Evolutionary conservation across 441 rosid genomes (phyloP).

Genomic region (Adansonia grandidieri): DNA sequence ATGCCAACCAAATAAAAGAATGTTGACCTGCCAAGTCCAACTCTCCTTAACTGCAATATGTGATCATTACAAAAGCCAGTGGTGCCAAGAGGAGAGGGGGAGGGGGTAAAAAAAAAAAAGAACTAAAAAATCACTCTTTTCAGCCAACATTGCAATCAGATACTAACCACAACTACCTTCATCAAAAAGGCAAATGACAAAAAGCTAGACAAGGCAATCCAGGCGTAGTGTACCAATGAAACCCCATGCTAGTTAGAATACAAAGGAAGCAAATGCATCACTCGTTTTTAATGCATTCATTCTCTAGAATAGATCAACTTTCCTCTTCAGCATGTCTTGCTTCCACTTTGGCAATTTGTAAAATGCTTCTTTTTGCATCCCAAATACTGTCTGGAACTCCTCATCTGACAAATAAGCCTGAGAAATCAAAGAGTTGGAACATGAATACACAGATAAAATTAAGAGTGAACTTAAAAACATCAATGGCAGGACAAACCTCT

Average conservation of each 20-base stretch:
- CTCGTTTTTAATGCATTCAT: conserved; percentile 18
- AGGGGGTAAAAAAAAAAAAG: not conserved
- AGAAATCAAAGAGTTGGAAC: conserved; percentile 20
- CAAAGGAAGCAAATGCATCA: conserved; percentile 28
- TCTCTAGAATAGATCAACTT: conserved; percentile 81
- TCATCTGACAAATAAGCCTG: conserved; percentile 93
- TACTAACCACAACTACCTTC: conserved; percentile 41
- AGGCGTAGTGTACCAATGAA: conserved; percentile 24
- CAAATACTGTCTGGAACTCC: conserved; percentile 77
- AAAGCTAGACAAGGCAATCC: conserved; percentile 31
- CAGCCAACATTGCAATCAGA: conserved; percentile 46
- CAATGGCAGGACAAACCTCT: conserved; percentile 69
- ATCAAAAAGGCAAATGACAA: conserved; percentile 28
- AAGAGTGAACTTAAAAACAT: conserved; percentile 13
- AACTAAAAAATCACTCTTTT: conserved; percentile 46
- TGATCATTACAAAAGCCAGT: conserved; percentile 45
- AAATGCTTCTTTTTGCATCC: conserved; percentile 65
- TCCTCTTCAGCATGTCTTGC: conserved; percentile 94
- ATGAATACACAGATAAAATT: not conserved
- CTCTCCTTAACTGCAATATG: conserved; percentile 44
- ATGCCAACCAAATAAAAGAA: conserved; percentile 44
- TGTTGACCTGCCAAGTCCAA: conserved; percentile 31
- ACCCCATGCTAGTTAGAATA: conserved; percentile 25
- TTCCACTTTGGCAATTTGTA: conserved; percentile 90
- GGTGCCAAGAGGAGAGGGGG: conserved; percentile 15